Evolutionary conservation across 1,284 basidiomycete genomes (phyloP).

Genomic region (Ceraceosorus bombacis): DNA sequence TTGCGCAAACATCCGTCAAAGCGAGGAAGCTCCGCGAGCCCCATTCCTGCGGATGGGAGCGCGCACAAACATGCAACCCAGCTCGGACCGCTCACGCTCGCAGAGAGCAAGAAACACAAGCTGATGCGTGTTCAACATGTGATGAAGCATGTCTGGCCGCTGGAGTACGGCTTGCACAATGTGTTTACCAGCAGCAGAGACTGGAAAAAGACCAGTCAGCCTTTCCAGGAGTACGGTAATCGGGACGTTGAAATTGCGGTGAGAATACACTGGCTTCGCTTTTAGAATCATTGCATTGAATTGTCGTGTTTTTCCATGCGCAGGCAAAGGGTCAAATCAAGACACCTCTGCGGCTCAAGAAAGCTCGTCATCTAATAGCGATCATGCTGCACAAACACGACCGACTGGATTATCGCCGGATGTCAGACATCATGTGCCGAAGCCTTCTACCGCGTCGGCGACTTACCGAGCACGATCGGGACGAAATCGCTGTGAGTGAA

Average conservation of each 20-base stretch:
- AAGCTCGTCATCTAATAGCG: constrained; percentile 56
- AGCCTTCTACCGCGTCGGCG: constrained; percentile 57
- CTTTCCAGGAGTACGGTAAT: constrained; percentile 57
- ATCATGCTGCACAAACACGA: constrained; percentile 63
- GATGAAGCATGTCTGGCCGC: constrained; percentile 73
- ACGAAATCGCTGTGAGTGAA: constrained; percentile 63
- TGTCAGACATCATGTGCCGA: constrained; percentile 64
- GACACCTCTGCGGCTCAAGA: constrained; percentile 66
- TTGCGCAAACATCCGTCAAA: constrained; percentile 3
- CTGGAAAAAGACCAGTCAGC: constrained; percentile 30
- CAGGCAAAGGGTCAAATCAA: constrained; percentile 48
- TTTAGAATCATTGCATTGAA: constrained; percentile 41
- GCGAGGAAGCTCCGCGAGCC: not conserved
- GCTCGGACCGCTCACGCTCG: too few relatives aligned
- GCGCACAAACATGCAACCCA: not conserved
- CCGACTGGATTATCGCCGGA: constrained; percentile 62
- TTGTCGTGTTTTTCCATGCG: constrained; percentile 50
- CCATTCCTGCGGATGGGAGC: not conserved
- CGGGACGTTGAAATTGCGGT: constrained; percentile 68
- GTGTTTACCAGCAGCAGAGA: constrained; percentile 52
- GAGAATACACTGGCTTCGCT: constrained; percentile 8
- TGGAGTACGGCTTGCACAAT: constrained; percentile 63
- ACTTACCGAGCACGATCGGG: constrained; percentile 51
- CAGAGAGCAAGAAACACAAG: too few relatives aligned
- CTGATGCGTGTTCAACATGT: constrained; percentile 55